Evolutionary conservation across 495 filamentous ascomycete genomes (phyloP).

Genomic region (Hyaloscypha bicolor): DNA sequence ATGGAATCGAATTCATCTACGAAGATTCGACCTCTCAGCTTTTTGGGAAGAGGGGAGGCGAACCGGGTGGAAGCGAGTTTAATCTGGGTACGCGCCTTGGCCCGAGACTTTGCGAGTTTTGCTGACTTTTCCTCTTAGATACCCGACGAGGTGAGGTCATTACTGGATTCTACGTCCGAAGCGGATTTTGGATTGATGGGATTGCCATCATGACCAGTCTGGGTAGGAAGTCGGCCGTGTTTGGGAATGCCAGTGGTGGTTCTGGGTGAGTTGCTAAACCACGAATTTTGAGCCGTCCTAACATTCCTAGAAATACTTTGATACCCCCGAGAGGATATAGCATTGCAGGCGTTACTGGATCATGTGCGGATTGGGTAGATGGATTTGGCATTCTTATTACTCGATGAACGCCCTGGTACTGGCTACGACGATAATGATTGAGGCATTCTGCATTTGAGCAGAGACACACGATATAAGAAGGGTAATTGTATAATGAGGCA

Average conservation of each 20-base stretch:
- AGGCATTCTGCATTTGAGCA: slow-evolving; percentile 4
- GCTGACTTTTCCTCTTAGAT: slow-evolving; percentile 49
- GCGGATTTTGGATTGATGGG: slow-evolving; percentile 85
- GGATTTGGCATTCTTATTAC: slow-evolving; percentile 87
- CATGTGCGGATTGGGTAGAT: slow-evolving; percentile 81
- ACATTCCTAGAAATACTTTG: slow-evolving; percentile 69
- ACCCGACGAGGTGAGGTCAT: slow-evolving; percentile 83
- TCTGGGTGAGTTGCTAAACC: slow-evolving; percentile 64
- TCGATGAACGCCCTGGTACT: slow-evolving; percentile 44
- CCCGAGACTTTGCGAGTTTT: neutral
- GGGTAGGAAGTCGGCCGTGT: slow-evolving; percentile 81
- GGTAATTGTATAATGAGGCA: slow-evolving; percentile 15
- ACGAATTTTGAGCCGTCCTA: slow-evolving; percentile 9
- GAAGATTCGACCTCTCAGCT: slow-evolving; percentile 86
- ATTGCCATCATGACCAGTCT: slow-evolving; percentile 89
- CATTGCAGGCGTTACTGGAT: slow-evolving; percentile 85
- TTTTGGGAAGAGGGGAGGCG: slow-evolving; percentile 83
- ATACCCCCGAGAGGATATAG: slow-evolving; percentile 89
- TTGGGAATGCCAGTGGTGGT: slow-evolving; percentile 80
- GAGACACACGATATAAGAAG: neutral
- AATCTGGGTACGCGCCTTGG: slow-evolving; percentile 57
- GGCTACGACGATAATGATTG: neutral
- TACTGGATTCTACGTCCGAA: slow-evolving; percentile 82
- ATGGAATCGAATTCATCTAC: slow-evolving; percentile 91
- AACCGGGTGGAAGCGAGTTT: slow-evolving; percentile 74